Evolutionary conservation across 441 rosid genomes (phyloP).

Genomic region (Pelargonium citronellum): DNA sequence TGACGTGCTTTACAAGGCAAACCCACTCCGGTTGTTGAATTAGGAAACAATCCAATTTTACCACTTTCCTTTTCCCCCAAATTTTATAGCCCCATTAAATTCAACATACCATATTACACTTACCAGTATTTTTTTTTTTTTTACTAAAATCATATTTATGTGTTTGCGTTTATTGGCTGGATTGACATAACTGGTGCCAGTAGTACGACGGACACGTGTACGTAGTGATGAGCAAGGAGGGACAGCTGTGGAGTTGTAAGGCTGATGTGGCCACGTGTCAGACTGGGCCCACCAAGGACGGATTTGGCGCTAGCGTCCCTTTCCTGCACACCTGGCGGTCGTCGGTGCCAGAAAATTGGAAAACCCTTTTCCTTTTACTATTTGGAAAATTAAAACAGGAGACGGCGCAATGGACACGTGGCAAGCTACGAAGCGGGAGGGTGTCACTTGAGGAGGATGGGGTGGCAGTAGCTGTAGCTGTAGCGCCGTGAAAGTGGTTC

Average conservation of each 20-base stretch:
- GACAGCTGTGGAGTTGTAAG: conserved; percentile 24
- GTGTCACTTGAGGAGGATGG: too few relatives aligned
- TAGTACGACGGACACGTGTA: conserved; percentile 31
- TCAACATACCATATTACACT: too few relatives aligned
- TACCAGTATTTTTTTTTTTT: neutral
- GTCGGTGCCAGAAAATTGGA: conserved; percentile 12
- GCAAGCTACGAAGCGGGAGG: too few relatives aligned
- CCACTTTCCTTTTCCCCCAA: neutral
- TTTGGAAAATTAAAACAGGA: too few relatives aligned
- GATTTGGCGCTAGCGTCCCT: conserved; percentile 19
- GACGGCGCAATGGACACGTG: too few relatives aligned
- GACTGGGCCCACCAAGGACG: conserved; percentile 12
- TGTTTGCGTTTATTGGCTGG: neutral
- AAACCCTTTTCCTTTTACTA: too few relatives aligned
- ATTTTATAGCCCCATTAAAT: too few relatives aligned
- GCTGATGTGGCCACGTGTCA: conserved; percentile 39
- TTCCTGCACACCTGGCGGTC: conserved; percentile 25
- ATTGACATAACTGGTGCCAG: neutral
- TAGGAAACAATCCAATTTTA: conserved; percentile 19
- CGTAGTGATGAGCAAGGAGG: neutral
- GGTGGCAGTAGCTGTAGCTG: too few relatives aligned
- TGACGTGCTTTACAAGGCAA: conserved; percentile 54
- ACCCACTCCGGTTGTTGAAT: conserved; percentile 21
- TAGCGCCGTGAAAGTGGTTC: too few relatives aligned
- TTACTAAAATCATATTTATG: neutral